Base-by-base conservation (phyloP, 345 rosid genomes). In the Cardamine resedifolia region DNA sequence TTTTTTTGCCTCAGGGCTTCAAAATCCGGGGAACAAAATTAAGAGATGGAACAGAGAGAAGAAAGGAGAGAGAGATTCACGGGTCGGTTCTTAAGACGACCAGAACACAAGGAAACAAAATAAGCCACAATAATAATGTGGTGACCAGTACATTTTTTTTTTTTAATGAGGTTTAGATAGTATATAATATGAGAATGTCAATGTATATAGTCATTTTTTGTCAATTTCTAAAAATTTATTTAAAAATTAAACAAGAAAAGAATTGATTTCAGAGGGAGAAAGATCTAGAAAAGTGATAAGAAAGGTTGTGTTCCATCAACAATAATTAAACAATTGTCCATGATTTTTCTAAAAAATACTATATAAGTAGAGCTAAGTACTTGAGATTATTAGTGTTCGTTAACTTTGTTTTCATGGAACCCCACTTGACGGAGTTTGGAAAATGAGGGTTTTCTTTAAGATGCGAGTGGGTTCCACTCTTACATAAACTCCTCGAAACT, bases 11-110 rank as follows among this genome's bases (percentile, higher is more conserved):
- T 26, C 14, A 12, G 23, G 9, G 36, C 47, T 48, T 57, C 59
- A 60, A 36, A 71, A 14, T 38, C 33, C 33, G n/a, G 9, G 48
- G 33, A 0, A 68, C 26, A 12, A 34, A 8, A 8, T 2, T 11
- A 34, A 28, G 21, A 64, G 44, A 64, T 41, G 70, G 27, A 49
- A 33, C 49, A 47, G 39, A 58, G 66, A n/a, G 65, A 58, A 56
- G 9, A 28, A 11, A 52, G 16, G n/a, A n/a, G 23, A 19, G 55
- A 69, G 65, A 45, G 38, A 60, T 28, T 63, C 55, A 45, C 55
- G 18, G 55, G 68, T 43, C 30, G 48, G 10, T 21, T 69, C 34
- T 39, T 55, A 63, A 16, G 39, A 24, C 41, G 12, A 60, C 34
- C 3, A 51, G 24, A 15, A 15, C 49, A 57, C 24, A 21, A 47